phyloP scores from a whole-genome alignment of 208 protist genomes.

The Crithidia expoeki region DNA sequence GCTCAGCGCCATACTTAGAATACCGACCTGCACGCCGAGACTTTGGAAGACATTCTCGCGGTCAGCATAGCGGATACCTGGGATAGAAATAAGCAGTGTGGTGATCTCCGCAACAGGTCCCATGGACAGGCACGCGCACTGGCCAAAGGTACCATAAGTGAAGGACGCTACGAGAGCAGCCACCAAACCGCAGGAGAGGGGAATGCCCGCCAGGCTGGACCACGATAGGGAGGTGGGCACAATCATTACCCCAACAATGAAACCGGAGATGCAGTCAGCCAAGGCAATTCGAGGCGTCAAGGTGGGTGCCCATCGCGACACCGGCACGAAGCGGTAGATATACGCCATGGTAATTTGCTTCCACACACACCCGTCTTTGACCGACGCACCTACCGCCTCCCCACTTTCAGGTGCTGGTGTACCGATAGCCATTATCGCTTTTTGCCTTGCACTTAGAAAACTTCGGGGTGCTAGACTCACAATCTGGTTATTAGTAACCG shows the following conservation, averaged over 20 bases:
- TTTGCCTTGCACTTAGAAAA: no score
- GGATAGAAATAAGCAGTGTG: conserved; percentile 58
- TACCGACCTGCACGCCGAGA: conserved; percentile 53
- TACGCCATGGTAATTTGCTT: conserved; percentile 12
- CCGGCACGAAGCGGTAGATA: conserved; percentile 41
- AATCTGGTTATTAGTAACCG: no score
- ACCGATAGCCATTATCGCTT: background rate
- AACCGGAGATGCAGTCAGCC: conserved; percentile 43
- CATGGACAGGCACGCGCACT: conserved; percentile 45
- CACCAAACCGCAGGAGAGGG: conserved; percentile 48
- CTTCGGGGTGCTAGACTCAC: no score
- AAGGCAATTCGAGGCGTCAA: conserved; percentile 31
- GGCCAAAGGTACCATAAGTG: conserved; percentile 56
- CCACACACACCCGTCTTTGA: background rate
- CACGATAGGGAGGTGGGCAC: conserved; percentile 56
- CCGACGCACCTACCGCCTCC: background rate
- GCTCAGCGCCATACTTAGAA: conserved; percentile 48
- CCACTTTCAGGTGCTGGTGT: background rate
- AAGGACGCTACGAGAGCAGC: conserved; percentile 47
- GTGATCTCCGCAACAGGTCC: conserved; percentile 61
- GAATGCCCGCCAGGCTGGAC: conserved; percentile 47
- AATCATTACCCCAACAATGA: conserved; percentile 65
- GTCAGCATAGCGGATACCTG: conserved; percentile 29
- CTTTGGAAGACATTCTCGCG: conserved; percentile 42
- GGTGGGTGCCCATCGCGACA: conserved; percentile 38